Evolutionary conservation across 2,329 filamentous ascomycete genomes (phyloP).

Genomic region (Hymenoscyphus occultus): DNA sequence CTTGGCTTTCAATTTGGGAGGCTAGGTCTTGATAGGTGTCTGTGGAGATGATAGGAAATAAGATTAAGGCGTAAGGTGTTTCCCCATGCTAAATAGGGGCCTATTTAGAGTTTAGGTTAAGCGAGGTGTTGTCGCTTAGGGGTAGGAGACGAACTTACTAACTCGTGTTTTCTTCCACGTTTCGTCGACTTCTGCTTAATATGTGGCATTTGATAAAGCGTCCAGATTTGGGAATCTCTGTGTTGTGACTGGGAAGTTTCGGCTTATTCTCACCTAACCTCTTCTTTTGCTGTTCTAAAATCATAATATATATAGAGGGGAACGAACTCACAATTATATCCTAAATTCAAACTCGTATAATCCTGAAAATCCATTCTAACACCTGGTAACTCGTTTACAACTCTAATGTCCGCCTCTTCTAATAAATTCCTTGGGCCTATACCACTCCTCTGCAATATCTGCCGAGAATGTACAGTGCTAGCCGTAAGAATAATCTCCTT

Average conservation of each 20-base stretch:
- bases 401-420: constrained; percentile 43
- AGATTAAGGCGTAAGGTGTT: constrained; percentile 1
- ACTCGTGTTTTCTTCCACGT: background rate
- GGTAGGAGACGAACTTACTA: background rate
- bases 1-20: background rate
- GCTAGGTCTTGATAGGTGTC: constrained; percentile 9
- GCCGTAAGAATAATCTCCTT: constrained; percentile 47
- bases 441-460: constrained; percentile 45
- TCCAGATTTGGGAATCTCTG: background rate
- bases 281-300: background rate
- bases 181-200: background rate
- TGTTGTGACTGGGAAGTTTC: background rate
- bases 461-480: constrained; percentile 44
- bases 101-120: background rate
- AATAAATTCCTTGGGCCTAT: constrained; percentile 41
- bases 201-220: background rate
- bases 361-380: constrained; percentile 61
- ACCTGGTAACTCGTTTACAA: constrained; percentile 55
- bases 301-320: too few species aligned
- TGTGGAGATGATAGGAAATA: constrained; percentile 12
- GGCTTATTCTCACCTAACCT: background rate
- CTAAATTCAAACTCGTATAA: constrained; percentile 32
- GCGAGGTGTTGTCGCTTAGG: background rate
- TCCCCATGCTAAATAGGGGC: background rate
- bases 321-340: background rate